Percentiles rank a stretch among this genome's conserved stretches.
Conservation (phyloP, 2,329 filamentous ascomycete genomes). For the Pyricularia grisea region DNA sequence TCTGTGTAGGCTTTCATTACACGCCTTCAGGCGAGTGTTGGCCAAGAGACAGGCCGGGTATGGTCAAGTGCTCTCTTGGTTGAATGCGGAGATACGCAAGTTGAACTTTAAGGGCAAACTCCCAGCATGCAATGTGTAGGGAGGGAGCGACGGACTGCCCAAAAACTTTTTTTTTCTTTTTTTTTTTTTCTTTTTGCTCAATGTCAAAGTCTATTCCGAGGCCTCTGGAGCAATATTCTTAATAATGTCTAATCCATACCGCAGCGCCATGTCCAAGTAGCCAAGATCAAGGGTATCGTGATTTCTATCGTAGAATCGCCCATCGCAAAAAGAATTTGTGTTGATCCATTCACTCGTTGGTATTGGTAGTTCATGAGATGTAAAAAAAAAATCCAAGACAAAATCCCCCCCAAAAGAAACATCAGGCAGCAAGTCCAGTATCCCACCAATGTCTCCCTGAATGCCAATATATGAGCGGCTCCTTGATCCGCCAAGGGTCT, state of each 20-base stretch:
- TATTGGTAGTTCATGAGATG: too few species aligned
- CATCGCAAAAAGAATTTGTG: neutral
- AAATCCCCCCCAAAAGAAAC: neutral
- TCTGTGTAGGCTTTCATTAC: slow-evolving; percentile 51
- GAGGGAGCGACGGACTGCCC: too few species aligned
- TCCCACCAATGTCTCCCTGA: slow-evolving; percentile 54
- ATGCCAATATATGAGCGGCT: slow-evolving; percentile 44
- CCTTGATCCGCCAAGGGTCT: slow-evolving; percentile 59
- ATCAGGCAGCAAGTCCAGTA: slow-evolving; percentile 16
- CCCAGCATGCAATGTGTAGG: neutral
- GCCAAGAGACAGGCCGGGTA: slow-evolving; percentile 63
- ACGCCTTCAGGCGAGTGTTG: slow-evolving; percentile 63
- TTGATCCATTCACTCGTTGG: neutral
- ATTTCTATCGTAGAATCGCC: neutral
- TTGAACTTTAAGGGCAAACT: slow-evolving; percentile 15
- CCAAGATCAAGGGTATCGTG: neutral
- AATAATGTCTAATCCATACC: neutral
- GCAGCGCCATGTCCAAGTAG: neutral
- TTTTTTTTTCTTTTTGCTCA: too few species aligned
- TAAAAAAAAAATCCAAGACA: neutral
- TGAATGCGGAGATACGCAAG: slow-evolving; percentile 38
- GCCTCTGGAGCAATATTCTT: neutral
- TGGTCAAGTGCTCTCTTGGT: slow-evolving; percentile 55
- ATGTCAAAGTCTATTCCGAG: neutral
- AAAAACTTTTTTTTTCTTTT: too few species aligned